These are phyloP conservation scores for Yarrowia sp. DNA, from an alignment of 805 yeast genomes.

Conservation along the genomic window DNA sequence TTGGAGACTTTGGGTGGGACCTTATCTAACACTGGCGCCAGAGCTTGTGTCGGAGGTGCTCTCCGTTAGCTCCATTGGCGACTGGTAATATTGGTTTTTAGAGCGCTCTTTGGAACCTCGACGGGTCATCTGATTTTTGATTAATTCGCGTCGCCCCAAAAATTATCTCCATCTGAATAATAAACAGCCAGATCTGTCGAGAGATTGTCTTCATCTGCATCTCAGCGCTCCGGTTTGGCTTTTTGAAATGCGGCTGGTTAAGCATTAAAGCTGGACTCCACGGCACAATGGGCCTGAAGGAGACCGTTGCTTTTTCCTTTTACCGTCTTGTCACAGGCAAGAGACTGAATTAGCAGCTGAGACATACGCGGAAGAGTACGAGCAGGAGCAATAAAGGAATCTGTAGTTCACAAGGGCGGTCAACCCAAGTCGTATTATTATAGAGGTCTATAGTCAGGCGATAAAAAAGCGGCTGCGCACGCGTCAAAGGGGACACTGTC, in stretches of 20 bases:
- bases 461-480: background rate
- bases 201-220: background rate
- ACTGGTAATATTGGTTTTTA: too few species aligned
- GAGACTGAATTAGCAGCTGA: slow-evolving; percentile 8
- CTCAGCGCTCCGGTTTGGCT: slow-evolving; percentile 5
- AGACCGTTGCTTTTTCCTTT: background rate
- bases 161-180: slow-evolving; percentile 7
- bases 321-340: background rate
- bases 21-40: slow-evolving; percentile 3
- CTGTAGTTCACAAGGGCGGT: too few species aligned
- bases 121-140: background rate
- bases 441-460: slow-evolving; percentile 17
- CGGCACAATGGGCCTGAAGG: slow-evolving; percentile 2
- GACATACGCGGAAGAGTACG: slow-evolving; percentile 7
- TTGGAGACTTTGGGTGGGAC: slow-evolving; percentile 16
- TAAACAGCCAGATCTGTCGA: background rate
- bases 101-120: too few species aligned
- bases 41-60: background rate
- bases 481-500: background rate
- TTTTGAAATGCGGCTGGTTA: slow-evolving; percentile 30
- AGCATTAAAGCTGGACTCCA: slow-evolving; percentile 11
- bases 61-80: too few species aligned
- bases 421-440: slow-evolving; percentile 1
- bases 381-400: too few species aligned
- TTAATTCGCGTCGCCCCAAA: background rate